phyloP scores from a whole-genome alignment of 2,329 filamentous ascomycete genomes.

The Byssothecium circinans region DNA sequence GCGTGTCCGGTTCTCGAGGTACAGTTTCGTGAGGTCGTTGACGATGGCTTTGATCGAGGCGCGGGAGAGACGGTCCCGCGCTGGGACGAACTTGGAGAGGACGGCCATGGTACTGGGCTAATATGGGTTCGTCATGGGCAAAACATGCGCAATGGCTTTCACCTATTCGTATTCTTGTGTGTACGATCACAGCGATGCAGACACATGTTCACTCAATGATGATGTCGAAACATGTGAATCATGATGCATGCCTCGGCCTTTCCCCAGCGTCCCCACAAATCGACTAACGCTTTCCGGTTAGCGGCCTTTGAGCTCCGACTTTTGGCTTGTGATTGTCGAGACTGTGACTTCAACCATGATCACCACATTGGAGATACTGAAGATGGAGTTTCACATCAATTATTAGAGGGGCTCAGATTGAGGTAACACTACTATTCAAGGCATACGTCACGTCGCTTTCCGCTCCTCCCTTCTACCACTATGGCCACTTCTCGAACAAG shows the following conservation, averaged over 20 bases:
- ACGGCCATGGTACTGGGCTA: slow-evolving; percentile 40
- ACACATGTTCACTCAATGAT: not conserved
- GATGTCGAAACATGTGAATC: not conserved
- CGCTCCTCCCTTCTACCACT: no score
- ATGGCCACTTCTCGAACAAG: no score
- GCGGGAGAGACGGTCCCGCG: slow-evolving; percentile 30
- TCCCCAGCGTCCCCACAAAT: not conserved
- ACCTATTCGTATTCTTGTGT: not conserved
- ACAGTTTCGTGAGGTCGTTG: slow-evolving; percentile 42
- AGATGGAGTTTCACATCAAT: no score
- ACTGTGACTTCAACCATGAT: not conserved
- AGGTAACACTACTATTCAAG: no score
- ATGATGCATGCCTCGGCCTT: not conserved
- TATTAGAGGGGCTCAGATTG: no score
- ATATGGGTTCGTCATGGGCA: slow-evolving; percentile 22
- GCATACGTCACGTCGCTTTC: no score
- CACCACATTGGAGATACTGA: no score
- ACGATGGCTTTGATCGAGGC: slow-evolving; percentile 40
- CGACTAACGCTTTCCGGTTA: not conserved
- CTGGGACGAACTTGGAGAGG: slow-evolving; percentile 44
- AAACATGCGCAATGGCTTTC: not conserved
- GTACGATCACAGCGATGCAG: not conserved
- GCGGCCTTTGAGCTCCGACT: not conserved
- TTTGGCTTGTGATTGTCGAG: not conserved
- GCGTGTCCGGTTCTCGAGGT: slow-evolving; percentile 44